Evolutionary conservation across 1,139 yeast genomes (phyloP).

Genomic region (Lodderomyces metapsilosis): DNA sequence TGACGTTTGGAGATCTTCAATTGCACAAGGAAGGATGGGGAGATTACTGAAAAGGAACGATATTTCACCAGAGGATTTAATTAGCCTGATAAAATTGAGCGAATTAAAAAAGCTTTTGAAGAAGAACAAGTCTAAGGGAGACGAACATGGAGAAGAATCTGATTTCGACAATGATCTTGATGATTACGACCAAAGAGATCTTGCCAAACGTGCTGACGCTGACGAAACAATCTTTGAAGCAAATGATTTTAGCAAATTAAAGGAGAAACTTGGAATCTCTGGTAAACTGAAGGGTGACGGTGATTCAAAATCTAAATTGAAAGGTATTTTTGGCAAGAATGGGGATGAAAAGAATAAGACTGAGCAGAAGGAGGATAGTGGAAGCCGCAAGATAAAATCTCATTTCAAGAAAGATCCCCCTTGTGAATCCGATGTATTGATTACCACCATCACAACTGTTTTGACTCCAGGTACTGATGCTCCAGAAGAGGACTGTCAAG

Average conservation of each 20-base stretch:
- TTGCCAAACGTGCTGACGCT: not conserved
- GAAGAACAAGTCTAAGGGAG: not conserved
- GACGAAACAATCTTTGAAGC: not conserved
- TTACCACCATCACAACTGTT: not conserved
- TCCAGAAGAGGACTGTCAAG: not conserved
- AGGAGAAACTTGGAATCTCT: not conserved
- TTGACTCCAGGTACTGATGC: not conserved
- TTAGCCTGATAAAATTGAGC: not conserved
- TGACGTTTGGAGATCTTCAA: constrained; percentile 3
- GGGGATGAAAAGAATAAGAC: not conserved
- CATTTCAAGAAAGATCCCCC: not conserved
- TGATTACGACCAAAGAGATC: not conserved
- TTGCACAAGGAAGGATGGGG: not conserved
- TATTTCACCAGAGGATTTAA: not conserved
- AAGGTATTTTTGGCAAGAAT: not conserved
- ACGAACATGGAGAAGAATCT: not conserved
- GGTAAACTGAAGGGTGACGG: not conserved
- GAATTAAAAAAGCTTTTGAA: constrained; percentile 1
- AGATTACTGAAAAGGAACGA: not conserved
- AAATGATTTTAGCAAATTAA: not conserved
- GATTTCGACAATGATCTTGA: not conserved
- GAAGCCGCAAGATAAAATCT: not conserved
- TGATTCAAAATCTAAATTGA: not conserved
- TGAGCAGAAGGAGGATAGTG: not conserved
- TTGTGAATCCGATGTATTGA: not conserved